Evolutionary conservation across 2,329 filamentous ascomycete genomes (phyloP), one percentile per base, ranked within the genome.

Genomic region (Clarireedia sp.): DNA sequence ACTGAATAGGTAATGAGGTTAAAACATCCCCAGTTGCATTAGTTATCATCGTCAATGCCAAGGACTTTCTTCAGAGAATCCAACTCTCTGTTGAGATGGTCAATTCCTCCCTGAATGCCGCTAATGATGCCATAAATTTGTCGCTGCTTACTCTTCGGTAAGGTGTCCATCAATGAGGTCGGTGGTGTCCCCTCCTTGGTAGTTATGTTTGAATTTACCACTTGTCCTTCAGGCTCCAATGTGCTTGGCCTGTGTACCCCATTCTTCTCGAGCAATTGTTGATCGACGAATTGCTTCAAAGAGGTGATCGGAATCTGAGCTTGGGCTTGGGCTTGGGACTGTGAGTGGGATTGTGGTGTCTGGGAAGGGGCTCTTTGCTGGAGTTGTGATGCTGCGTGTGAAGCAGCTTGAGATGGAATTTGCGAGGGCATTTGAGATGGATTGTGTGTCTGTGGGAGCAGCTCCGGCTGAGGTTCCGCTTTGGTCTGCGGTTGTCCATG

Each of bases 21-120:
- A 33, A 33, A 7, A 33, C 29, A 12, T 24, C 23, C 38, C 12
- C 49, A 19, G 17, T 37, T 50, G 38, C 41, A 5, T 46, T 38
- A 54, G 43, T 37, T 57, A 48, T 61, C 60, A 48, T 64, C 63
- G 33, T 68, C 65, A 48, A 68, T 66, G 14, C 67, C 67, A 33
- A 68, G 56, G 7, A 62, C 62, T 37, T 52, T 63, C 55, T 67
- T 68, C 43, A 68, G 49, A 12, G 59, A 55, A 53, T 67, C 60
- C 23, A 68, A 56, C 36, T 68, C 66, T 38, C 60, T 56, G 33
- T 67, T 65, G 10, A 68, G 57, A 60, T 67, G 64, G 44, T 67
- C 61, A 59, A 68, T 68, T 5, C 66, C 66, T 8, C 63, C 62
- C 40, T 68, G 63, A n/a, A 68, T 51, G 1, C 67, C 67, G 55